Evolutionary conservation across 148 eudicot species (phyloP), one percentile per base, ranked within the genome.

Genomic region (Rhododendron ovatum): DNA sequence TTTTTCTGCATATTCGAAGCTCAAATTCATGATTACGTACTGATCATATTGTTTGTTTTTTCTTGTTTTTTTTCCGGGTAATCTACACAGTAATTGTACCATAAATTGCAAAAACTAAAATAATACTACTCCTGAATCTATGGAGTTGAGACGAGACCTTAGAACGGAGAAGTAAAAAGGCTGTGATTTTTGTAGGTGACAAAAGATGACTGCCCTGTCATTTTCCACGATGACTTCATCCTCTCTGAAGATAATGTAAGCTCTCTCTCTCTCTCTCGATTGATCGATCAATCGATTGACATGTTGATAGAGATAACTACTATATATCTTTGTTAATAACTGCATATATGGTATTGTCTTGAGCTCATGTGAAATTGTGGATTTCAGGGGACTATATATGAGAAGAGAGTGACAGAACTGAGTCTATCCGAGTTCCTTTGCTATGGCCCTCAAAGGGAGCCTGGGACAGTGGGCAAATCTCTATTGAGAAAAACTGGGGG

Each of bases 181-280:
- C 61, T 75, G 65, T 84, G 20, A 67, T 84, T 89, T 89, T 88
- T 93, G 88, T 84, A 96, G 99, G 99, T 96, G 75, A 96, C 99
- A 4, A 95, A 87, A 76, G 98, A 95, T 89, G 95, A 91, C 61
- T 91, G 92, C 86, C 99, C 99, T 0, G 84, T 96, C 86, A 95
- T 96, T 78, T 96, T 96, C 88, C 99, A 96, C 20, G 99, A 96
- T 84, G 87, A 95, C 82, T 90, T 89, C 91, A 95, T 96, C 88
- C 84, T 91, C 84, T 89, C 95, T 18, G 86, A 93, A 86, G 96
- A 94, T 59, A 89, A 94, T 61, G 99, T 96, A 90, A 91, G 95
- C 71, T 63, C 63, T 14, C 33, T 55, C 65, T 43, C 63, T 83
- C 28, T 33, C 17, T 45, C 33, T 33, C 48, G n/a, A n/a, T n/a